Evolutionary conservation across 306 rosid genomes (phyloP).

Genomic region (Datisca glomerata): DNA sequence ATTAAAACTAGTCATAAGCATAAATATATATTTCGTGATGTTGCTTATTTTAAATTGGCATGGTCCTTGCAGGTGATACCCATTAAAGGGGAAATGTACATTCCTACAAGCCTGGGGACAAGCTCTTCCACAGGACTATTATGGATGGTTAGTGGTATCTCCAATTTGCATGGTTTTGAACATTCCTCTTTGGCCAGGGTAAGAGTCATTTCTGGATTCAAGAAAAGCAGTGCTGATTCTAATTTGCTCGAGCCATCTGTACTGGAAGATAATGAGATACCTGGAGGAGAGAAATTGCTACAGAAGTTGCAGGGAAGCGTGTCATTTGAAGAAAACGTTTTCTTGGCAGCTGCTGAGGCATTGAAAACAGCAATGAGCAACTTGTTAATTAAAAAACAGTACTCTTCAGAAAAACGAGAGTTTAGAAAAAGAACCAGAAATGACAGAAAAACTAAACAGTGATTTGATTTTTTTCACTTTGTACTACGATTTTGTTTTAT

Average conservation of each 20-base stretch:
- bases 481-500: too few relatives aligned
- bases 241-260: conserved; percentile 22
- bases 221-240: conserved; percentile 8
- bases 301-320: conserved; percentile 71
- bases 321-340: conserved; percentile 41
- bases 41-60: too few relatives aligned
- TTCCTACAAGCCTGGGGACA: conserved; percentile 62
- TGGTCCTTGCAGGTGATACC: conserved; percentile 47
- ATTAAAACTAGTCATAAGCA: too few relatives aligned
- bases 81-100: conserved; percentile 48
- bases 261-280: conserved; percentile 47
- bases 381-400: conserved; percentile 73
- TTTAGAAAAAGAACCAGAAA: conserved; percentile 77
- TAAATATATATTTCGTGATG: too few relatives aligned
- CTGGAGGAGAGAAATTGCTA: conserved; percentile 54
- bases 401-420: conserved; percentile 62
- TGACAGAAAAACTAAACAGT: conserved; percentile 60
- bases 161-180: conserved; percentile 37
- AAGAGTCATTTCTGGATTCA: conserved; percentile 39
- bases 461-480: too few relatives aligned
- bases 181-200: conserved; percentile 49
- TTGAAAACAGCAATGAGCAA: conserved; percentile 79
- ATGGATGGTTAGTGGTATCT: conserved; percentile 87
- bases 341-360: conserved; percentile 71
- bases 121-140: conserved; percentile 31